Base-by-base conservation (phyloP, 2,329 filamentous ascomycete species). In the Sarocladiaceae sp. region DNA sequence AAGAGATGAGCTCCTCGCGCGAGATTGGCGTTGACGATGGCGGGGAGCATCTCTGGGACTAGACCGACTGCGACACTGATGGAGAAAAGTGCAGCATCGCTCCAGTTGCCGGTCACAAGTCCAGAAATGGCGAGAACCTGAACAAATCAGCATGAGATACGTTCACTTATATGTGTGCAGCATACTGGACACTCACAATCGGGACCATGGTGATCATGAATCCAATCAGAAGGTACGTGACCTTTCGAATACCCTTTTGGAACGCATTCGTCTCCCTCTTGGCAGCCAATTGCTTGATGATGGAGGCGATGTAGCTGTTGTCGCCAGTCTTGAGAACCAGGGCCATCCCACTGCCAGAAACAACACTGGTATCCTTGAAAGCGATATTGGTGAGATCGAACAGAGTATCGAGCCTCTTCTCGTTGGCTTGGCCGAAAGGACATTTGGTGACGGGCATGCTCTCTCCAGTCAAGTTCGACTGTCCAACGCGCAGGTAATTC, bases 401-500 rank as follows among this genome's bases (percentile, higher is more conserved):
- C 5, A 62, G 50, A 0, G 56, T 54, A 10, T 47, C 49, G 22
- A 44, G 17, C 2, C 57, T 54, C 25, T 62, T 63, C 29, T 58
- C 56, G 23, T 56, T 59, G 11, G 20, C 33, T 2, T 23, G 12
- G 13, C 50, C 53, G 1, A 60, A 46, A 1, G 40, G 40, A 44
- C 44, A 36, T 52, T 65, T 65, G 17, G 57, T 50, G 2, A 60
- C 60, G 2, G 63, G 62, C 8, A 57, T 57, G 47, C 53, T 64
- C 50, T 65, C 63, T n/a, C 63, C 63, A 0, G 60, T 65, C 60
- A 61, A 63, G 13, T 59, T 62, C n/a, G 62, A 64, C 49, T 64
- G 61, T 29, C 62, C 61, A 47, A 64, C 53, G 2, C 60, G 61
- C 1, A 64, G 54, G 29, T 63, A 65, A 10, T 56, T 59, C 1